Conservation (phyloP, 2,329 filamentous ascomycete genomes). For the Penicillium nordicum region DNA sequence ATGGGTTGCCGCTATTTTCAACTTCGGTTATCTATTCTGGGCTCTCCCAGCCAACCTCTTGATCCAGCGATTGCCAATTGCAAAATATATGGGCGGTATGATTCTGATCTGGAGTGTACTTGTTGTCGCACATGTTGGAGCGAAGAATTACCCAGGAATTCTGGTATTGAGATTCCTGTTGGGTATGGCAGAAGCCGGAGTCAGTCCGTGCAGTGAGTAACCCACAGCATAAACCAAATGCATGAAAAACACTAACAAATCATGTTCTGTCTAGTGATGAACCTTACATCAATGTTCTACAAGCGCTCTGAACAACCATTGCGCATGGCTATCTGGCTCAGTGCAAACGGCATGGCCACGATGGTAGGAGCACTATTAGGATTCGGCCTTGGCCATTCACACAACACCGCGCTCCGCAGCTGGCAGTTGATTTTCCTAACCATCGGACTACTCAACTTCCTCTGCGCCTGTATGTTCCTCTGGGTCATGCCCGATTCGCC, state of each 20-base stretch:
- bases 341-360: conserved; percentile 37
- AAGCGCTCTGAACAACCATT: conserved; percentile 38
- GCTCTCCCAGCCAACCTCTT: conserved; percentile 42
- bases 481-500: conserved; percentile 40
- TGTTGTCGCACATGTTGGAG: conserved; percentile 39
- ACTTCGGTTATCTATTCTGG: conserved; percentile 45
- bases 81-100: conserved; percentile 42
- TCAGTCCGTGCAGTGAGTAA: conserved; percentile 30
- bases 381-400: conserved; percentile 35
- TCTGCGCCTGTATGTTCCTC: conserved; percentile 37
- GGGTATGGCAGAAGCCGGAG: conserved; percentile 43
- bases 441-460: conserved; percentile 45
- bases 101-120: conserved; percentile 43
- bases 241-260: not conserved
- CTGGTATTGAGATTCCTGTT: conserved; percentile 48
- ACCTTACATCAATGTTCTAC: conserved; percentile 39
- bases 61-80: conserved; percentile 44
- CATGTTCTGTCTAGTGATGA: conserved; percentile 27
- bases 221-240: not conserved
- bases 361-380: conserved; percentile 38
- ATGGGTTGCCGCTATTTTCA: conserved; percentile 45
- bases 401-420: conserved; percentile 26
- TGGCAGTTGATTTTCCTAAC: conserved; percentile 45
- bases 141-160: conserved; percentile 42
- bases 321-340: conserved; percentile 36